phyloP scores from a whole-genome alignment of 108 stramenopile species.

The Skeletonema menzelii region DNA sequence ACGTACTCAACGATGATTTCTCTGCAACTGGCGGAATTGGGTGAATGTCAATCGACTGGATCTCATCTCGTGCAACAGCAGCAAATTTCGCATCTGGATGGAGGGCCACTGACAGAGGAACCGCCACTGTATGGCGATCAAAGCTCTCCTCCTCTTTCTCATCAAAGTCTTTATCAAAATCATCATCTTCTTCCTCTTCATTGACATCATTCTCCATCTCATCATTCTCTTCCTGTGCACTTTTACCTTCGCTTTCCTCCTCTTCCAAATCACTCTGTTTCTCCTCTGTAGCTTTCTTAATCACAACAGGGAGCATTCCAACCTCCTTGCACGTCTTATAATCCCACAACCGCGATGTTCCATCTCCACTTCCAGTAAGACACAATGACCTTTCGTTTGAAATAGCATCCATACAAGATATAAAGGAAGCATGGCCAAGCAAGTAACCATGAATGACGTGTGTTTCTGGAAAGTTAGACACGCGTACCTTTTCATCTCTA shows the following conservation, averaged over 20 bases:
- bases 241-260: background rate
- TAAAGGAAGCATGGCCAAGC: conserved; percentile 73
- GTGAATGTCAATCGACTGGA: conserved; percentile 36
- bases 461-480: conserved; percentile 74
- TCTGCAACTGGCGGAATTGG: conserved; percentile 44
- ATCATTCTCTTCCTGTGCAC: background rate
- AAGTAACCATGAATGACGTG: conserved; percentile 66
- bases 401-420: conserved; percentile 57
- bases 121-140: conserved; percentile 25
- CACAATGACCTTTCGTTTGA: conserved; percentile 24
- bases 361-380: conserved; percentile 70
- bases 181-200: background rate
- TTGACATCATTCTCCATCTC: conserved; percentile 9
- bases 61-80: conserved; percentile 39
- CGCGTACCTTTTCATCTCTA: conserved; percentile 85
- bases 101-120: conserved; percentile 38
- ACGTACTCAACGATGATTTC: conserved; percentile 5
- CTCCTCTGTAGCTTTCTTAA: conserved; percentile 8
- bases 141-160: conserved; percentile 2
- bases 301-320: conserved; percentile 31
- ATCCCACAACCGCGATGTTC: conserved; percentile 76
- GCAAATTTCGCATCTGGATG: conserved; percentile 24
- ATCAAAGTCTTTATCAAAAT: conserved; percentile 2
- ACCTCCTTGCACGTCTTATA: conserved; percentile 40
- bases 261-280: conserved; percentile 11